These are phyloP conservation scores for Musa beccarii DNA, from an alignment of 176 grass and related monocot species.

Conservation along the genomic window DNA sequence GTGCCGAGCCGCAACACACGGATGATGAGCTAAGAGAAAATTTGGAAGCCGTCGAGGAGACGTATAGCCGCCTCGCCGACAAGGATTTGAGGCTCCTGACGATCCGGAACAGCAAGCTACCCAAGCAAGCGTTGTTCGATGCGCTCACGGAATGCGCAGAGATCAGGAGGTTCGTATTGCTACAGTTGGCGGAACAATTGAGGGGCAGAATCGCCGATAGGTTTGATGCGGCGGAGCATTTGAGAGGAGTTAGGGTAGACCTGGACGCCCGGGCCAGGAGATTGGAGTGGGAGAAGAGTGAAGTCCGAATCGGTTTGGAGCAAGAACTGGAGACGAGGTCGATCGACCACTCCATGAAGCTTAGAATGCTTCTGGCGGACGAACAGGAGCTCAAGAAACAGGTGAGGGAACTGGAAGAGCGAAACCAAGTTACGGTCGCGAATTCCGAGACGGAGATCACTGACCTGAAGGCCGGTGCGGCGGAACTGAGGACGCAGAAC, in stretches of 20 bases:
- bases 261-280: constrained; percentile 37
- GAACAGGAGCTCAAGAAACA: constrained; percentile 71
- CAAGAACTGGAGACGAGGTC: constrained; percentile 58
- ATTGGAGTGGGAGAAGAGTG: constrained; percentile 50
- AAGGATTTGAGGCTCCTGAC: constrained; percentile 37
- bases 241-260: constrained; percentile 39
- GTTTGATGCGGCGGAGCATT: constrained; percentile 44
- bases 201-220: constrained; percentile 61
- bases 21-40: constrained; percentile 49
- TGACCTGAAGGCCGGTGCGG: constrained; percentile 33
- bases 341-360: constrained; percentile 42
- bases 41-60: constrained; percentile 49
- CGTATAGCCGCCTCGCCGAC: constrained; percentile 25
- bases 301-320: constrained; percentile 42
- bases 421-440: constrained; percentile 12
- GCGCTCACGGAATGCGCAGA: constrained; percentile 41
- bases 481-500: constrained; percentile 33
- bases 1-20: constrained; percentile 24
- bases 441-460: constrained; percentile 36
- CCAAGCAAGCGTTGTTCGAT: constrained; percentile 36
- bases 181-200: constrained; percentile 58
- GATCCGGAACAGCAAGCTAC: constrained; percentile 23
- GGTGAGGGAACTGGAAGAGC: constrained; percentile 75
- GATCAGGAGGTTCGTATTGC: constrained; percentile 46
- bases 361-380: constrained; percentile 57